Conservation (phyloP, 495 filamentous ascomycete genomes). For the Penicillium subrubescens region DNA sequence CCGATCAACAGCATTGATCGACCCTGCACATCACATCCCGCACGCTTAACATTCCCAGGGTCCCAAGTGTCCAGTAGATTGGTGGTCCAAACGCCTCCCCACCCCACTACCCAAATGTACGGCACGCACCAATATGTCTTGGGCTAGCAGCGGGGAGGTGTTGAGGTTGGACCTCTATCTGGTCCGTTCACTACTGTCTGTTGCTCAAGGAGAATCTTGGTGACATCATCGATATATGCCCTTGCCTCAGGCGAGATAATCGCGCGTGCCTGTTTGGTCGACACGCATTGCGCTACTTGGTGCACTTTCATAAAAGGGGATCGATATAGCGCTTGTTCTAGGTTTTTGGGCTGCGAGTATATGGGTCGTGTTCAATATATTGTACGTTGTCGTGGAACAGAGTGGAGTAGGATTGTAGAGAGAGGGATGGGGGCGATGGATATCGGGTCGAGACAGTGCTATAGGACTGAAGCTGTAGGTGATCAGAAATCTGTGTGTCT, state of each 20-base stretch:
- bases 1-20: slow-evolving; percentile 4
- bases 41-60: slow-evolving; percentile 1
- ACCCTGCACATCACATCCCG: slow-evolving; percentile 15
- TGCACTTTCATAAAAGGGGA: slow-evolving; percentile 14
- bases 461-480: background rate
- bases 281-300: slow-evolving; percentile 16
- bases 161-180: background rate
- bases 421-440: background rate
- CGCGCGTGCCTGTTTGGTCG: slow-evolving; percentile 16
- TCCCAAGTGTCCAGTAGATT: background rate
- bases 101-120: background rate
- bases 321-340: background rate
- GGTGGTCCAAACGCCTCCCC: background rate
- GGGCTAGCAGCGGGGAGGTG: slow-evolving; percentile 1
- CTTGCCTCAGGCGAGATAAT: slow-evolving; percentile 17
- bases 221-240: slow-evolving; percentile 24
- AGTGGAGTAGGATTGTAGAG: background rate
- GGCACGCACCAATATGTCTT: slow-evolving; percentile 6
- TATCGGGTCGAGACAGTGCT: background rate
- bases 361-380: slow-evolving; percentile 23
- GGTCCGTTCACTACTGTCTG: background rate
- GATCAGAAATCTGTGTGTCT: slow-evolving; percentile 10
- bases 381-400: background rate
- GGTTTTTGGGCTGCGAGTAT: background rate
- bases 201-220: slow-evolving; percentile 10